phyloP scores from a whole-genome alignment of 495 filamentous ascomycete genomes.

The Aspergillus sclerotioniger region DNA sequence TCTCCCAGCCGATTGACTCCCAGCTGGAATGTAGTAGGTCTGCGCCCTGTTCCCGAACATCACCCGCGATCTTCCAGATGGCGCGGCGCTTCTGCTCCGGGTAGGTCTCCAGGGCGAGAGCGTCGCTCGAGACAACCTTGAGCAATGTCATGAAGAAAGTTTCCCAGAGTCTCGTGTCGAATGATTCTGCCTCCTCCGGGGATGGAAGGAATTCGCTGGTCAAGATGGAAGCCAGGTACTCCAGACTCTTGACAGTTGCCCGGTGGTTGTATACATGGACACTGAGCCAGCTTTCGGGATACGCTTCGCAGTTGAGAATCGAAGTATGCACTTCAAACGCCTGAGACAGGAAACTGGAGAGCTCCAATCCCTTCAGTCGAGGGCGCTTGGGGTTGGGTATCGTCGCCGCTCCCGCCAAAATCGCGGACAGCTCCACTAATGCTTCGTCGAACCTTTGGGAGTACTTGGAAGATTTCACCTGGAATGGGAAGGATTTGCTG shows the following conservation, averaged over 20 bases:
- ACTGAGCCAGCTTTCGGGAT: constrained; percentile 86
- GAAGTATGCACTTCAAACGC: constrained; percentile 77
- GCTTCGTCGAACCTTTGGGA: constrained; percentile 78
- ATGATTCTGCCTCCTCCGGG: constrained; percentile 88
- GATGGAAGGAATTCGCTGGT: constrained; percentile 76
- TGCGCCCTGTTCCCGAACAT: constrained; percentile 90
- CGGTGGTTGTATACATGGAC: constrained; percentile 94
- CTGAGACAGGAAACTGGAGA: constrained; percentile 70
- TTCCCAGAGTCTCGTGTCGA: constrained; percentile 92
- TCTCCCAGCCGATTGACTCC: constrained; percentile 98
- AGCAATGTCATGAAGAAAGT: constrained; percentile 86
- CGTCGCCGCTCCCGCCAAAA: constrained; percentile 77
- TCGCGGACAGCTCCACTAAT: constrained; percentile 81
- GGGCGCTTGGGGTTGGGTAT: constrained; percentile 51
- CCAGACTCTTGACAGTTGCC: constrained; percentile 82
- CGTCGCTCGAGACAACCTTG: constrained; percentile 82
- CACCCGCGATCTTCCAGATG: constrained; percentile 98
- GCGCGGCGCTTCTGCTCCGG: constrained; percentile 94
- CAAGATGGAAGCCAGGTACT: constrained; percentile 75
- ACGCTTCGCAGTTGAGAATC: constrained; percentile 84
- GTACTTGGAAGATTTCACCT: constrained; percentile 61
- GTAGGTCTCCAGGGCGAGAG: constrained; percentile 90
- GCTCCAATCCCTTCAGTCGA: constrained; percentile 70
- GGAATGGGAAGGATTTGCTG: constrained; percentile 87
- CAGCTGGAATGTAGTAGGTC: constrained; percentile 79